A percentile compares a stretch with the other conserved stretches of the same genome.
phyloP scores from a whole-genome alignment of 2,329 filamentous ascomycete genomes.

The Rhexocercosporidium sp. region DNA sequence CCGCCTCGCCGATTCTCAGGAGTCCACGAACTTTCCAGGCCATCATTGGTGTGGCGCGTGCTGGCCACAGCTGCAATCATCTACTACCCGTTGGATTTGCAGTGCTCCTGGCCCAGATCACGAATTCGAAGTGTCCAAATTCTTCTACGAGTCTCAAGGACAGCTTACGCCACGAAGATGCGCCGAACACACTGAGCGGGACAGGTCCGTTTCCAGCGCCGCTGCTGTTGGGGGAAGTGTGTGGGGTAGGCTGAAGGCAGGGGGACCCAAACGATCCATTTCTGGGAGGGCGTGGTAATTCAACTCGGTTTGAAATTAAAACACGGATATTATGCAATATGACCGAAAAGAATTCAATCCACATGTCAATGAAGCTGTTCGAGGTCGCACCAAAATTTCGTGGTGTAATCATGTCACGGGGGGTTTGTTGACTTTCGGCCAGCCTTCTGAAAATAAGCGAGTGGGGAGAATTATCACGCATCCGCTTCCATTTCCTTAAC shows the following conservation, averaged over 20 bases:
- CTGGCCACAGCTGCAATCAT: slow-evolving; percentile 41
- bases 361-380: too few relatives aligned
- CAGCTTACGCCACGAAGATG: slow-evolving; percentile 36
- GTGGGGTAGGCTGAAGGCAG: slow-evolving; percentile 13
- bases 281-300: slow-evolving; percentile 16
- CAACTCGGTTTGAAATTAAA: neutral
- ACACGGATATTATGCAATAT: too few relatives aligned
- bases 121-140: slow-evolving; percentile 43
- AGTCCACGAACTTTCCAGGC: slow-evolving; percentile 34
- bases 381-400: too few relatives aligned
- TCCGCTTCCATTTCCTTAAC: too few relatives aligned
- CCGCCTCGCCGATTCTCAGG: slow-evolving; percentile 30
- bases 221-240: slow-evolving; percentile 4
- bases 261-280: neutral
- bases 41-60: slow-evolving; percentile 44
- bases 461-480: too few relatives aligned
- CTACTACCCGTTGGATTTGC: slow-evolving; percentile 36
- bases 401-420: too few relatives aligned
- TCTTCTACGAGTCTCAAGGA: slow-evolving; percentile 46
- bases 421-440: too few relatives aligned
- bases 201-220: slow-evolving; percentile 2
- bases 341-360: too few relatives aligned
- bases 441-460: too few relatives aligned
- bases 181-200: slow-evolving; percentile 21
- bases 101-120: slow-evolving; percentile 36